A percentile compares a stretch with the other conserved stretches of the same genome.
Evolutionary conservation across 192 early-diverging fungal species (phyloP).

Genomic region (Coemansia pectinata): DNA sequence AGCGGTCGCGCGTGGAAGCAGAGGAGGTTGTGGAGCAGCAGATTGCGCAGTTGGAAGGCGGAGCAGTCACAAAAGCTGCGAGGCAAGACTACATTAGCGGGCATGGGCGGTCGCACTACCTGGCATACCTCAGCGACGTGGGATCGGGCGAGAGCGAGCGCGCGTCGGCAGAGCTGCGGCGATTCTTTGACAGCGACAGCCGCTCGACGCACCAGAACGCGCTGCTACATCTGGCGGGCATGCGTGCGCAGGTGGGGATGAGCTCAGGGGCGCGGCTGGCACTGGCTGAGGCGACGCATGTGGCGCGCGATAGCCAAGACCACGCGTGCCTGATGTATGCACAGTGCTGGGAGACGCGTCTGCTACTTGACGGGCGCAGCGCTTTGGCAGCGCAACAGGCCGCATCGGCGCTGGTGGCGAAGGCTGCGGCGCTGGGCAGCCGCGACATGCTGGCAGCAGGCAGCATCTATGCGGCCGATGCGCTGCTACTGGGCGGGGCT

Average conservation of each 20-base stretch:
- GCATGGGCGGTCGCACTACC: conserved; percentile 32
- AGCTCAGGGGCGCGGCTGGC: conserved; percentile 18
- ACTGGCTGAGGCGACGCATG: conserved; percentile 41
- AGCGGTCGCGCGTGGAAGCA: conserved; percentile 24
- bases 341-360: conserved; percentile 31
- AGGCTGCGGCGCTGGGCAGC: conserved; percentile 19
- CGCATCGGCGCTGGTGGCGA: conserved; percentile 21
- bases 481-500: conserved; percentile 1
- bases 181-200: conserved; percentile 43
- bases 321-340: conserved; percentile 31
- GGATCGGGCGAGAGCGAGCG: conserved; percentile 34
- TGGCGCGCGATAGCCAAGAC: conserved; percentile 51
- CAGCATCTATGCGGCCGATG: conserved; percentile 20
- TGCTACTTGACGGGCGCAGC: conserved; percentile 7
- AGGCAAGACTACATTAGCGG: conserved; percentile 4
- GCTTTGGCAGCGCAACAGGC: neutral
- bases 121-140: conserved; percentile 26
- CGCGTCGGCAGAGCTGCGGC: conserved; percentile 21
- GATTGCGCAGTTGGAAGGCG: conserved; percentile 27
- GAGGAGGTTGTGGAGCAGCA: conserved; percentile 33
- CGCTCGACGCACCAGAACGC: conserved; percentile 31
- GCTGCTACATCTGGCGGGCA: conserved; percentile 37
- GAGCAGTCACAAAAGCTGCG: neutral
- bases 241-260: conserved; percentile 43
- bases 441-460: conserved; percentile 19